A percentile compares a stretch with the other conserved stretches of the same genome.
These are phyloP conservation scores for Mycocentrospora acerina DNA, from an alignment of 2,329 filamentous ascomycete genomes.

Conservation along the genomic window DNA sequence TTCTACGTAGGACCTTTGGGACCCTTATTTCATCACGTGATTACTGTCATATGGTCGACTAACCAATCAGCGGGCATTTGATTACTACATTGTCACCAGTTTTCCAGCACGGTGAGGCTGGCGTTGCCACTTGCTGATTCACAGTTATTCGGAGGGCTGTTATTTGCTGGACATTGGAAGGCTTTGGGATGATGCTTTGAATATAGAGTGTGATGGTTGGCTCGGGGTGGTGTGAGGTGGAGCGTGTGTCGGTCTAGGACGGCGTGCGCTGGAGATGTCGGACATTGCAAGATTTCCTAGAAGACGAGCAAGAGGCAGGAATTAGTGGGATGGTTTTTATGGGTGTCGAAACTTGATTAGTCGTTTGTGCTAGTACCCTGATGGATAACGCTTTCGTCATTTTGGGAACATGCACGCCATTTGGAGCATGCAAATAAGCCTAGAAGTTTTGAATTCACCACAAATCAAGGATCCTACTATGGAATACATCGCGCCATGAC, in stretches of 20 bases:
- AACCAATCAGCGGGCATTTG: constrained; percentile 33
- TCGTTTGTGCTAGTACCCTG: background rate
- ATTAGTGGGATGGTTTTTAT: too few species aligned
- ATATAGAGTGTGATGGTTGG: background rate
- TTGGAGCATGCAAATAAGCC: too few species aligned
- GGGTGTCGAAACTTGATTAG: too few species aligned
- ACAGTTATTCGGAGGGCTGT: constrained; percentile 14
- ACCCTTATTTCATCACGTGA: constrained; percentile 22
- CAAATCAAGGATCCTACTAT: too few species aligned
- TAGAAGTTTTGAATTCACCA: too few species aligned
- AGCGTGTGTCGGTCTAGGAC: too few species aligned
- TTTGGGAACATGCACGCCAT: too few species aligned
- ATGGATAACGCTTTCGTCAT: too few species aligned
- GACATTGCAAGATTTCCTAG: too few species aligned
- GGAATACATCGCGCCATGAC: too few species aligned
- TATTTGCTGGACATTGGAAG: constrained; percentile 22
- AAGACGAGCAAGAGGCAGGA: too few species aligned
- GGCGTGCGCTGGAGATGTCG: background rate
- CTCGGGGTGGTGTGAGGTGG: too few species aligned
- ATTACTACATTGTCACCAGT: constrained; percentile 25
- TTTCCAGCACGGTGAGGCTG: constrained; percentile 12
- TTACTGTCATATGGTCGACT: constrained; percentile 1
- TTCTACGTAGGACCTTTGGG: constrained; percentile 18
- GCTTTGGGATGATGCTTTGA: background rate
- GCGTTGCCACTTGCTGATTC: constrained; percentile 26